Evolutionary conservation across 2,329 filamentous ascomycete species (phyloP).

Genomic region (Colletotrichum trifolii): DNA sequence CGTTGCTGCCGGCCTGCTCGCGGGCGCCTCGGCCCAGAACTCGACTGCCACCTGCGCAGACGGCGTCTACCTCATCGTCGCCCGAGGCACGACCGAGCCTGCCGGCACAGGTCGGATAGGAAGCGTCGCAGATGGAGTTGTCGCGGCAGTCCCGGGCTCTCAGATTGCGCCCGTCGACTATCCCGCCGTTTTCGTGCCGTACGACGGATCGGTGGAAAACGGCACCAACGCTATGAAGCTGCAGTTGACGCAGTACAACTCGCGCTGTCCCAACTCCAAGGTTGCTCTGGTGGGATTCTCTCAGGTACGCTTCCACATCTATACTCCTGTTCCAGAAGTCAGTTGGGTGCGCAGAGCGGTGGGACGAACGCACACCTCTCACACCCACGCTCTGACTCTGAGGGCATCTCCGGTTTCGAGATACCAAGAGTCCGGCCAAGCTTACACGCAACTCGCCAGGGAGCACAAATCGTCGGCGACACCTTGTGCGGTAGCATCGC

Average conservation of each 20-base stretch:
- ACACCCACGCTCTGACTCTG: no score
- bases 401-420: no score
- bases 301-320: conserved; percentile 44
- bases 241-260: conserved; percentile 46
- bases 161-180: conserved; percentile 50
- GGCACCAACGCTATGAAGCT: conserved; percentile 47
- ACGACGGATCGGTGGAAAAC: conserved; percentile 48
- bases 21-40: conserved; percentile 39
- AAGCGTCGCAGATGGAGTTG: conserved; percentile 46
- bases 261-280: conserved; percentile 51
- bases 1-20: conserved; percentile 40
- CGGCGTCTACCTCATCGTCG: conserved; percentile 53
- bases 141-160: conserved; percentile 47
- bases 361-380: no score
- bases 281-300: conserved; percentile 56
- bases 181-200: conserved; percentile 48
- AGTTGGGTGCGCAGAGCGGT: no score
- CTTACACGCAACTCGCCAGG: conserved; percentile 41
- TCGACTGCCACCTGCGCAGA: conserved; percentile 44
- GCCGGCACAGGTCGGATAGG: conserved; percentile 49
- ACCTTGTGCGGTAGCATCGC: conserved; percentile 49
- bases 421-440: not conserved
- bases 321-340: not conserved
- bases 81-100: conserved; percentile 51
- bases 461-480: conserved; percentile 52